A percentile compares a stretch with the other conserved stretches of the same genome.
Evolutionary conservation across 179 eudicot species (phyloP).

Genomic region (Silene coronaria): DNA sequence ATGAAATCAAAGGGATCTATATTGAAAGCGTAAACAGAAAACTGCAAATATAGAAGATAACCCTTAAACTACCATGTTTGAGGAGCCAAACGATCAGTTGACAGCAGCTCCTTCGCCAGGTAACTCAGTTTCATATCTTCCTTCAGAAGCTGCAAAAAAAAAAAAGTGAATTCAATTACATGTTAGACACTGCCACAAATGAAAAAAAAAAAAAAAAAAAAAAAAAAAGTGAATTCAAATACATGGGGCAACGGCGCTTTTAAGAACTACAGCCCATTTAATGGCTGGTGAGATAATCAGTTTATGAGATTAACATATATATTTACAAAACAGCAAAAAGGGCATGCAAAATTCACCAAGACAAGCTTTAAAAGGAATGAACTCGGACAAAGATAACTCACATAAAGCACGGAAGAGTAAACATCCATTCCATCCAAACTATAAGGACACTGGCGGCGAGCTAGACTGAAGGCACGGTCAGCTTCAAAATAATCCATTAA

Average conservation of each 20-base stretch:
- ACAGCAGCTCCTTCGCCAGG: slow-evolving; percentile 90
- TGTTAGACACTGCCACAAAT: slow-evolving; percentile 14
- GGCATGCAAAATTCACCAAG: background rate
- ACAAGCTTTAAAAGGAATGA: background rate
- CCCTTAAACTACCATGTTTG: slow-evolving; percentile 71
- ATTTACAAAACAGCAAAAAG: background rate
- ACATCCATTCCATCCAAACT: slow-evolving; percentile 98
- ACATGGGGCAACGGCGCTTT: background rate
- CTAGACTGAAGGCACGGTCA: slow-evolving; percentile 81
- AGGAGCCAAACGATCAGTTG: slow-evolving; percentile 94
- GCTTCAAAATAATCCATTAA: slow-evolving; percentile 93
- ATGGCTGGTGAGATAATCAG: background rate
- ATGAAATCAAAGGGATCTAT: background rate
- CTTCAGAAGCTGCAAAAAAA: slow-evolving; percentile 73
- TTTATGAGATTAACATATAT: background rate
- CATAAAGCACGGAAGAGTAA: slow-evolving; percentile 88
- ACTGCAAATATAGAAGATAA: background rate
- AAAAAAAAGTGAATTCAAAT: background rate
- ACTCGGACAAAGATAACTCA: slow-evolving; percentile 39
- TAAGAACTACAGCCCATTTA: background rate
- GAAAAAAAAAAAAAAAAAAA: background rate
- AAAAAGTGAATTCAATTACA: background rate
- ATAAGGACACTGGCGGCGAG: slow-evolving; percentile 83
- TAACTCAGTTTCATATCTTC: slow-evolving; percentile 98
- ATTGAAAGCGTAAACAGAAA: background rate